Evolutionary conservation across 345 rosid genomes (phyloP), one percentile per base, ranked within the genome.

Genomic region (Raphanus raphanistrum): DNA sequence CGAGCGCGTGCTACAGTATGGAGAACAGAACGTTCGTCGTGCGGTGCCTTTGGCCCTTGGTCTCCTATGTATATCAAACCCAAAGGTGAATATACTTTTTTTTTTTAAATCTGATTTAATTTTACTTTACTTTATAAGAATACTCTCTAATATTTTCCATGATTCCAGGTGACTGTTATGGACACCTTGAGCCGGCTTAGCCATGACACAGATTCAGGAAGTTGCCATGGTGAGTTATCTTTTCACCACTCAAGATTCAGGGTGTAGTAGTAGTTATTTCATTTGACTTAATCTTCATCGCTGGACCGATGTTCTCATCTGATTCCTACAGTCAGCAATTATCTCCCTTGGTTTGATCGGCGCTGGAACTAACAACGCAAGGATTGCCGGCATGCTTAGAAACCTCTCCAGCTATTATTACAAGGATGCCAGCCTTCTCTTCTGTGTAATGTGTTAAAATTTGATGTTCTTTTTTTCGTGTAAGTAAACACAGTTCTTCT

Each of bases 31-130:
- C 83, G 93, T 93, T 35, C 86, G 96, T 1, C 87, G 93, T 10
- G 96, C 93, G 57, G 97, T 95, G 84, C 99, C 98, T 6, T 84
- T 95, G 83, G 98, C 99, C 17, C 98, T 95, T 79, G 98, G 96
- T 69, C 98, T 95, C 63, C 87, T 95, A 13, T 95, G 98, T 78
- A 86, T 95, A 67, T 93, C 99, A 52, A 95, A 95, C 68, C 99
- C 99, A 17, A 95, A 95, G 98, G 99, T 79, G 28, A 73, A 48
- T 7, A 90, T 45, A 31, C 10, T 63, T 8, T n/a, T 15, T 3
- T 12, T 0, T 65, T 71, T 35, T 31, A 60, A 26, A 66, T 68
- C n/a, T 68, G 8, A 38, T 60, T 11, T 68, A 5, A 38, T 60
- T 11, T 74, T 73, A 43, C 45, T 9, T 32, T 52, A 26, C 11